Evolutionary conservation across 148 eudicot species (phyloP), one percentile per base, ranked within the genome.

Genomic region (Fagopyrum tataricum): DNA sequence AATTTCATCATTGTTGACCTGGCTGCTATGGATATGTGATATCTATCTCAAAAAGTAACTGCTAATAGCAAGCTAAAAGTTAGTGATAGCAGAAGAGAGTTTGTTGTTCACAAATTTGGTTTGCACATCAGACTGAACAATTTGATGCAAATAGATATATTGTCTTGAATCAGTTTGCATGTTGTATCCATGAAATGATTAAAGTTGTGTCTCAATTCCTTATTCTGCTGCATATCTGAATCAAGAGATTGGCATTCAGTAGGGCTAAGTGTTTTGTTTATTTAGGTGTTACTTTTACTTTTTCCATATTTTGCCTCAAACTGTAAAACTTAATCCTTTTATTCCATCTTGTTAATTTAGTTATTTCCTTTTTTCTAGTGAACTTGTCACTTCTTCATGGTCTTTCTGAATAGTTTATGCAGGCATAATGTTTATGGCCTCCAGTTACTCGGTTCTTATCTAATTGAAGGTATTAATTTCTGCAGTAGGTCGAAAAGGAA

Each of bases 401-500:
- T 64, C 42, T 31, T 64, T 64, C 46, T 67, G 43, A 37, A 37
- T 62, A 39, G 40, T 24, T 9, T 24, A 8, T 31, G 37, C 3
- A 67, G 18, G 40, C 14, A 24, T 23, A 31, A 31, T 62, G 68
- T 67, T 67, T 42, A 3, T 67, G 44, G 67, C 12, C 24, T 40
- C 15, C 26, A 40, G 67, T 26, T 17, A 24, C 13, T 12, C 26
- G 13, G 17, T 23, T 11, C 26, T 61, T 17, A 70, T 72, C 59
- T 72, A 26, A 20, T 74, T 74, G 41, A 37, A 44, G 24, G 13
- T 17, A 6, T 47, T 6, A 41, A 41, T 64, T 26, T 67, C 5
- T 77, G 47, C 71, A 76, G 84, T 74, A 88, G 93, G 77, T 91
- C 97, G 43, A 94, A 92, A 89, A 88, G 97, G 84, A 94, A 89